A percentile compares a stretch with the other conserved stretches of the same genome.
Evolutionary conservation across 768 basidiomycete genomes (phyloP).

Genomic region (Rhodotorula babjevae): DNA sequence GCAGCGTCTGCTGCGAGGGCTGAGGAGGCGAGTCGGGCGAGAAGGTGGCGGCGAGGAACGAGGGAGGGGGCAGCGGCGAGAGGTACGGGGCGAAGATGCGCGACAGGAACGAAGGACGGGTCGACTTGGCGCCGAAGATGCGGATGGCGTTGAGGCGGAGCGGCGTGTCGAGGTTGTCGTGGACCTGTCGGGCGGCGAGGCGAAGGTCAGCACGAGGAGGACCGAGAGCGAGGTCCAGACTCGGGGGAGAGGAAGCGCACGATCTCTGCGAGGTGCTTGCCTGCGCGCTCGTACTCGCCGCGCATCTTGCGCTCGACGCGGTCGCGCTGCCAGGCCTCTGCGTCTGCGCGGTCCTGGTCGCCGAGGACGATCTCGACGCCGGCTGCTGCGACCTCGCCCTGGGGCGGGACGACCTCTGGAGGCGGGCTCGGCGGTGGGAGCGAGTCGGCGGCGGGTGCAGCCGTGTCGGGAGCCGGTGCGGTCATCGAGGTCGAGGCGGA

Average conservation of each 20-base stretch:
- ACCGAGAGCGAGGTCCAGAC: not conserved
- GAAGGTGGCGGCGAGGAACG: constrained; percentile 37
- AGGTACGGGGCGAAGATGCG: constrained; percentile 69
- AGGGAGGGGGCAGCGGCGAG: constrained; percentile 41
- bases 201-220: not conserved
- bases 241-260: constrained; percentile 54
- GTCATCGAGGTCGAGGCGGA: not conserved
- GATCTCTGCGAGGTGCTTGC: constrained; percentile 60
- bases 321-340: constrained; percentile 69
- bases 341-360: constrained; percentile 50
- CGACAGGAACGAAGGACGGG: constrained; percentile 74
- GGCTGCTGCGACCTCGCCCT: constrained; percentile 8
- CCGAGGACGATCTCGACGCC: constrained; percentile 25
- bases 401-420: not conserved
- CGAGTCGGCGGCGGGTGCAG: not conserved
- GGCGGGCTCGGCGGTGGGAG: not conserved
- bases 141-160: constrained; percentile 70
- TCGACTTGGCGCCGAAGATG: constrained; percentile 68
- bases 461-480: not conserved
- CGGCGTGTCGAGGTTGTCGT: constrained; percentile 62
- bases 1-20: constrained; percentile 50
- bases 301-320: constrained; percentile 63
- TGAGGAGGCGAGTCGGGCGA: constrained; percentile 43
- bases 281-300: constrained; percentile 72
- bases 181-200: constrained; percentile 54